Evolutionary conservation across 495 filamentous ascomycete genomes (phyloP).

Genomic region (Podospora fimiseda): DNA sequence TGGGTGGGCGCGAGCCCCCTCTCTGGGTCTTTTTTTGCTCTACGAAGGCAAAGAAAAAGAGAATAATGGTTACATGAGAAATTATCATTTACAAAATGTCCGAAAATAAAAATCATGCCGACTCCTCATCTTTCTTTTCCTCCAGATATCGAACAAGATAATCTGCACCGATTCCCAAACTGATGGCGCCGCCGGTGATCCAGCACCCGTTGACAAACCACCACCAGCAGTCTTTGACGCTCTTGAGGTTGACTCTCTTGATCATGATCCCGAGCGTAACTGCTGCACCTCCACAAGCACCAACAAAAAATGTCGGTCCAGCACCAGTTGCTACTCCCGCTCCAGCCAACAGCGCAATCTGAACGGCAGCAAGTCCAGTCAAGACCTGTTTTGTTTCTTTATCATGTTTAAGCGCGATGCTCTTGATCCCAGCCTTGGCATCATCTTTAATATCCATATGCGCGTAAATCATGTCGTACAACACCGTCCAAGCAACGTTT

Average conservation of each 20-base stretch:
- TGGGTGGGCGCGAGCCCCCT: background rate
- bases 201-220: conserved; percentile 74
- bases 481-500: conserved; percentile 86
- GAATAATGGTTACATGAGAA: conserved; percentile 15
- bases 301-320: conserved; percentile 78
- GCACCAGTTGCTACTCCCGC: conserved; percentile 68
- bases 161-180: conserved; percentile 44
- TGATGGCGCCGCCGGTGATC: conserved; percentile 50
- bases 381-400: conserved; percentile 81
- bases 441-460: conserved; percentile 98
- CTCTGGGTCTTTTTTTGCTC: background rate
- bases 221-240: conserved; percentile 86
- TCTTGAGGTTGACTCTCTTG: conserved; percentile 75
- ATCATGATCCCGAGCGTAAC: conserved; percentile 81
- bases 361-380: conserved; percentile 63
- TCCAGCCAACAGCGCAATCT: conserved; percentile 71
- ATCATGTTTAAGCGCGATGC: conserved; percentile 85
- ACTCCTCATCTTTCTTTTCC: conserved; percentile 13
- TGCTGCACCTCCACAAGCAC: conserved; percentile 77
- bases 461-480: conserved; percentile 99
- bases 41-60: conserved; percentile 4
- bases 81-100: conserved; percentile 1
- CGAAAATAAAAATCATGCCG: conserved; percentile 14
- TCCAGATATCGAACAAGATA: conserved; percentile 40
- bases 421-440: conserved; percentile 87